These are phyloP conservation scores for Flueggea neowawraea DNA, from an alignment of 441 rosid genomes.

Conservation along the genomic window DNA sequence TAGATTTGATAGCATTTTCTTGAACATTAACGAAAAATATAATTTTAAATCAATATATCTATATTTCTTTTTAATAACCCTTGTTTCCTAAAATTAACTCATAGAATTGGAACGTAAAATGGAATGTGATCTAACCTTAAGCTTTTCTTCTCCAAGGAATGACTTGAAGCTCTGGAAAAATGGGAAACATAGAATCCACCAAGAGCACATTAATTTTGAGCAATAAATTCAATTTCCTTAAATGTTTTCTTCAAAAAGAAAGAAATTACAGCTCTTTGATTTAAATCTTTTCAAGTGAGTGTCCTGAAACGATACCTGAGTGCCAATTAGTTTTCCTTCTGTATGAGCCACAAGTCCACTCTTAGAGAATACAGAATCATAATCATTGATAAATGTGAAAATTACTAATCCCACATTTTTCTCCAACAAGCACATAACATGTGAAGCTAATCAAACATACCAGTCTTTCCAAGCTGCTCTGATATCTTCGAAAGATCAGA, in stretches of 20 bases:
- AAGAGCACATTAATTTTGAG: slow-evolving; percentile 4
- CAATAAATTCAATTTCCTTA: slow-evolving; percentile 5
- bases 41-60: too few species aligned
- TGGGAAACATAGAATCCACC: slow-evolving; percentile 9
- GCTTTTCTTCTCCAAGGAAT: slow-evolving; percentile 79
- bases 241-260: background rate
- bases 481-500: slow-evolving; percentile 88
- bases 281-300: background rate
- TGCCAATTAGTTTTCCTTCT: slow-evolving; percentile 81
- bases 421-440: slow-evolving; percentile 5
- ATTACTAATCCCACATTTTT: slow-evolving; percentile 1
- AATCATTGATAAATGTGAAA: slow-evolving; percentile 65
- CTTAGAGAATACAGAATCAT: slow-evolving; percentile 92
- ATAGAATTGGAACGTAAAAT: background rate
- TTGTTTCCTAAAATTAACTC: background rate
- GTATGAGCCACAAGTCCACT: slow-evolving; percentile 98
- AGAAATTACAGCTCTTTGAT: background rate
- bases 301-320: slow-evolving; percentile 49
- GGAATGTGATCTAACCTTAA: slow-evolving; percentile 49
- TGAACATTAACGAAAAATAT: too few species aligned
- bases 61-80: too few species aligned
- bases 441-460: slow-evolving; percentile 25
- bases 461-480: slow-evolving; percentile 91
- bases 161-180: slow-evolving; percentile 78
- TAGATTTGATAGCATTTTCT: too few species aligned